Conservation (phyloP, 306 rosid genomes). For the Nissolia schottii region DNA sequence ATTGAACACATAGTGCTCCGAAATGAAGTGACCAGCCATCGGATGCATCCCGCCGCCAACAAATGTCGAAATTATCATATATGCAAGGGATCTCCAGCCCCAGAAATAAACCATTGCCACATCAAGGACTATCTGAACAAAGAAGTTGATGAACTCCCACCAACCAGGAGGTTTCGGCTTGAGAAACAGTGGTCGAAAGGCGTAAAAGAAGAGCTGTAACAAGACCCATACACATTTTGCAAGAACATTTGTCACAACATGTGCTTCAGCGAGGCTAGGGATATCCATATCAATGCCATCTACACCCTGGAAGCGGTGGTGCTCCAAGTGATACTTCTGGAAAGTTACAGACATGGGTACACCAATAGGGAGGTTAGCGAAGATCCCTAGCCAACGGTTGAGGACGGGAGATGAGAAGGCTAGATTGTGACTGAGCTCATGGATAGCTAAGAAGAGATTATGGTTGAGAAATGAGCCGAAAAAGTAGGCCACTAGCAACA, state of each 20-base stretch:
- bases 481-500: slow-evolving; percentile 69
- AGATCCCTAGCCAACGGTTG: slow-evolving; percentile 87
- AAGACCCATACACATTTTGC: slow-evolving; percentile 70
- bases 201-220: slow-evolving; percentile 88
- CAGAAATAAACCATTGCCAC: slow-evolving; percentile 60
- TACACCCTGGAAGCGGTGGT: slow-evolving; percentile 91
- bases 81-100: slow-evolving; percentile 75
- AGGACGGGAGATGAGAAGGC: slow-evolving; percentile 76
- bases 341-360: slow-evolving; percentile 96
- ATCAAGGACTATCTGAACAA: slow-evolving; percentile 60
- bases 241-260: slow-evolving; percentile 51
- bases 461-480: slow-evolving; percentile 95
- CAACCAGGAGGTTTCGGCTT: slow-evolving; percentile 87
- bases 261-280: slow-evolving; percentile 74
- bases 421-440: slow-evolving; percentile 94
- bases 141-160: slow-evolving; percentile 82
- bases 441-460: slow-evolving; percentile 92
- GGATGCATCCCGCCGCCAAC: slow-evolving; percentile 98
- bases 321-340: slow-evolving; percentile 92
- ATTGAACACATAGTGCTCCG: slow-evolving; percentile 84
- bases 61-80: slow-evolving; percentile 76
- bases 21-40: slow-evolving; percentile 99
- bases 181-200: slow-evolving; percentile 71
- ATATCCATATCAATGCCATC: slow-evolving; percentile 91
- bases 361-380: slow-evolving; percentile 91